These are phyloP conservation scores for Ogataea nonfermentans DNA, from an alignment of 805 yeast species.

Conservation along the genomic window DNA sequence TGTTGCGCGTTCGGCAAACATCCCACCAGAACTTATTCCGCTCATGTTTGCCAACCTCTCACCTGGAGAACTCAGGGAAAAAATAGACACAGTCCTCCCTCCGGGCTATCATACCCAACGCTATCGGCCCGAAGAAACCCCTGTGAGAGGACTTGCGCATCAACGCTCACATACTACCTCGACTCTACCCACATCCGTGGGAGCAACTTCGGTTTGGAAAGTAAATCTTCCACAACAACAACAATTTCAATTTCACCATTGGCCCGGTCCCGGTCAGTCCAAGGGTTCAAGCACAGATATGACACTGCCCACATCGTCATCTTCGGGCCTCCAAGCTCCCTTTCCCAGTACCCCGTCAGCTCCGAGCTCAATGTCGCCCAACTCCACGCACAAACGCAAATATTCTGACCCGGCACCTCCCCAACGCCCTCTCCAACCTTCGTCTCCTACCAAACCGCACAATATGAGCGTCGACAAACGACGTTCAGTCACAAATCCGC, in stretches of 20 bases:
- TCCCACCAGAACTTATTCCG: slow-evolving; percentile 29
- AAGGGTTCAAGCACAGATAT: slow-evolving; percentile 9
- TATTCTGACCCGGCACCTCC: slow-evolving; percentile 12
- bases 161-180: slow-evolving; percentile 30
- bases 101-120: slow-evolving; percentile 4
- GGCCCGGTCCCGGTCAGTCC: slow-evolving; percentile 32
- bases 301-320: slow-evolving; percentile 1
- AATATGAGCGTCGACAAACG: slow-evolving; percentile 18
- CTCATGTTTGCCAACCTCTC: slow-evolving; percentile 20
- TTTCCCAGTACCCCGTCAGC: slow-evolving; percentile 10
- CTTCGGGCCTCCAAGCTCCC: slow-evolving; percentile 8
- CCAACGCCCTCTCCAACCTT: slow-evolving; percentile 6
- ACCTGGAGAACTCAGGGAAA: slow-evolving; percentile 15
- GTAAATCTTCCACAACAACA: slow-evolving; percentile 33
- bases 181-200: slow-evolving; percentile 21
- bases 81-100: slow-evolving; percentile 13
- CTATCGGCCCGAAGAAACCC: slow-evolving; percentile 17
- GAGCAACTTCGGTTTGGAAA: slow-evolving; percentile 36
- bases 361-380: slow-evolving; percentile 19
- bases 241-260: slow-evolving; percentile 37
- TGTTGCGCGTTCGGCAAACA: slow-evolving; percentile 25
- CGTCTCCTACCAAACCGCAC: slow-evolving; percentile 18
- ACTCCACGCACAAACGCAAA: slow-evolving; percentile 20
- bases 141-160: slow-evolving; percentile 21
- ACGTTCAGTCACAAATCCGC: slow-evolving; percentile 13